A percentile compares a stretch with the other conserved stretches of the same genome.
These are phyloP conservation scores for Cucurbitaria berberidis DNA, from an alignment of 2,329 filamentous ascomycete species.

Conservation along the genomic window DNA sequence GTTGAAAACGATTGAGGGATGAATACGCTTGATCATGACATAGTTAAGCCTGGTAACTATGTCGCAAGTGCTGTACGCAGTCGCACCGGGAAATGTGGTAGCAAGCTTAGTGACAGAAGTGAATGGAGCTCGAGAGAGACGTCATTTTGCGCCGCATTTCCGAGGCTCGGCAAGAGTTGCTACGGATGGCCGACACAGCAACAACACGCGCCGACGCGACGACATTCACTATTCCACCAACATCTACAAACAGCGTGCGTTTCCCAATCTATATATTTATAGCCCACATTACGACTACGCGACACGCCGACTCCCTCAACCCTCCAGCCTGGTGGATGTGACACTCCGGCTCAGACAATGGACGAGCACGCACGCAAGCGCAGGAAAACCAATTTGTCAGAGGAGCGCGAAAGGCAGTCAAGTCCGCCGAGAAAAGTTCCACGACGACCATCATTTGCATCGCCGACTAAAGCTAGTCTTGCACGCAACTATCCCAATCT, in stretches of 20 bases:
- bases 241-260: neutral
- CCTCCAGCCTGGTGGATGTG: neutral
- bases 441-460: conserved; percentile 46
- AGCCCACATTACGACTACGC: neutral
- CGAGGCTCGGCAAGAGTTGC: conserved; percentile 36
- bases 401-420: conserved; percentile 19
- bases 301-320: neutral
- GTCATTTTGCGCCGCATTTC: conserved; percentile 40
- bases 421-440: conserved; percentile 41
- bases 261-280: neutral
- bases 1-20: neutral
- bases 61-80: neutral
- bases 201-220: conserved; percentile 41
- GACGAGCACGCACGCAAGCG: conserved; percentile 44
- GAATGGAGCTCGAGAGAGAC: conserved; percentile 25
- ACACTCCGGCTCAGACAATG: conserved; percentile 23
- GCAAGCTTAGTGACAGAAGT: conserved; percentile 19
- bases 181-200: conserved; percentile 25
- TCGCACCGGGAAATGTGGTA: conserved; percentile 1
- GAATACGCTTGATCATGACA: conserved; percentile 5
- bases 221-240: conserved; percentile 9
- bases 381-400: conserved; percentile 41
- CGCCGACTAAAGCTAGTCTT: conserved; percentile 50
- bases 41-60: neutral
- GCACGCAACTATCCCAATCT: conserved; percentile 48